Base-by-base conservation (phyloP, 2,329 filamentous ascomycete genomes). In the Byssochlamys sp. region DNA sequence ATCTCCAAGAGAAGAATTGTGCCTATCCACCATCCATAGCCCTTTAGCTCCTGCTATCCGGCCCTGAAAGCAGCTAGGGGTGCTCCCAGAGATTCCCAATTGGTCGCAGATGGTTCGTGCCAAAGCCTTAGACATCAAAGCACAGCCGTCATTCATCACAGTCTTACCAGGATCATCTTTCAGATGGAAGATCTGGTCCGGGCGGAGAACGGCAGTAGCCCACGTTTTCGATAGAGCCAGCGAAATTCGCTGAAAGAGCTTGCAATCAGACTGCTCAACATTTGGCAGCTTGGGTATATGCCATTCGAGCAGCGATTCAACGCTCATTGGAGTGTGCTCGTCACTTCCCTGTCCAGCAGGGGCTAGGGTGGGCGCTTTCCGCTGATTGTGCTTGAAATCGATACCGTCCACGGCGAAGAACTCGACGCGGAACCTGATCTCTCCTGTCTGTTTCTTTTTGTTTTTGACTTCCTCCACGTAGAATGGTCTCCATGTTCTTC, bases 41-140 rank as follows among this genome's bases (percentile, higher is more conserved):
- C 84, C 84, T 67, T 86, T 86, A 0, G 81, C 80, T 1, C 83
- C 82, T 19, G 75, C 78, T 57, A 85, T 82, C 4, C 84, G 75
- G 7, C 73, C 82, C 68, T 86, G 84, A 27, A 83, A 80, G 2
- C 71, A 76, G 56, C 79, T 79, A 0, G 81, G 82, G 0, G 78
- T 69, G 4, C 68, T 66, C 1, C 67, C 67, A 0, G 68, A 62
- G 9, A 79, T 69, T 0, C 75, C 76, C 2, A 78, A 69, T 0
- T 57, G 59, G 28, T 75, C 69, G 62, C 78, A 79, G 7, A 85
- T 77, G 9, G 66, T 61, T 33, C 68, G 67, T 4, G 80, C 81
- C 1, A 81, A 75, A 2, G 72, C 72, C 11, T 77, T 72, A 0
- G 83, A 85, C 57, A 86, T 83, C 2, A 71, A 55, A 4, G 76